Evolutionary conservation across 1,284 basidiomycete genomes (phyloP).

Genomic region (Ceratobasidium theobromae): DNA sequence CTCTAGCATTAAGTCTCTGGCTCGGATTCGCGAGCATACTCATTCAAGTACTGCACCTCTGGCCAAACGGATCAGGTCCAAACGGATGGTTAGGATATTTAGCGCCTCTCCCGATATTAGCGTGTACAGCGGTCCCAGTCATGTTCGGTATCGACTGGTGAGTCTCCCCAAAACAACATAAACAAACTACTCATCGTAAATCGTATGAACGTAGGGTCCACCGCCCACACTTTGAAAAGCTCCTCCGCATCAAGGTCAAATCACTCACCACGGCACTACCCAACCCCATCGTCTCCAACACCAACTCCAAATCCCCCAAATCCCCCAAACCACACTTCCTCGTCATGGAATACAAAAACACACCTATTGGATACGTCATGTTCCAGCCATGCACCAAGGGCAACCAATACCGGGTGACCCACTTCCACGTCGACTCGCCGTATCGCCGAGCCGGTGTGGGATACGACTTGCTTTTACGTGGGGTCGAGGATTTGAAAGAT

Average conservation of each 20-base stretch:
- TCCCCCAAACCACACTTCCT: not conserved
- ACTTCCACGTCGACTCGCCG: constrained; percentile 26
- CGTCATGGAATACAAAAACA: constrained; percentile 26
- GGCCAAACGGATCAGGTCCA: constrained; percentile 10
- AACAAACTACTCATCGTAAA: not conserved
- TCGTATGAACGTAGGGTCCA: constrained; percentile 7
- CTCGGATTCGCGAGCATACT: constrained; percentile 1
- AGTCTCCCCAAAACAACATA: not conserved
- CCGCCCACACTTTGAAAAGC: constrained; percentile 10
- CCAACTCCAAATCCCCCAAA: no score
- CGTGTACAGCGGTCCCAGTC: constrained; percentile 11
- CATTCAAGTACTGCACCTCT: constrained; percentile 16
- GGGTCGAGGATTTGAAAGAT: not conserved
- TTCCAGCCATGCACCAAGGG: not conserved
- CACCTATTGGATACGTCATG: constrained; percentile 12
- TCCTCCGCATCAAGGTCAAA: constrained; percentile 15
- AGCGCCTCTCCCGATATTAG: constrained; percentile 4
- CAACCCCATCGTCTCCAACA: no score
- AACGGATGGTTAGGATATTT: constrained; percentile 16
- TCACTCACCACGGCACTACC: constrained; percentile 3
- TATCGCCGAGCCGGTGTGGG: constrained; percentile 24
- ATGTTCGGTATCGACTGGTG: constrained; percentile 26
- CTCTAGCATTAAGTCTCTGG: constrained; percentile 9
- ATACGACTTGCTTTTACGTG: constrained; percentile 1
- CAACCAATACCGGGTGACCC: not conserved